A percentile compares a stretch with the other conserved stretches of the same genome.
Conservation (phyloP, 495 filamentous ascomycete genomes). For the Neurospora sp. region DNA sequence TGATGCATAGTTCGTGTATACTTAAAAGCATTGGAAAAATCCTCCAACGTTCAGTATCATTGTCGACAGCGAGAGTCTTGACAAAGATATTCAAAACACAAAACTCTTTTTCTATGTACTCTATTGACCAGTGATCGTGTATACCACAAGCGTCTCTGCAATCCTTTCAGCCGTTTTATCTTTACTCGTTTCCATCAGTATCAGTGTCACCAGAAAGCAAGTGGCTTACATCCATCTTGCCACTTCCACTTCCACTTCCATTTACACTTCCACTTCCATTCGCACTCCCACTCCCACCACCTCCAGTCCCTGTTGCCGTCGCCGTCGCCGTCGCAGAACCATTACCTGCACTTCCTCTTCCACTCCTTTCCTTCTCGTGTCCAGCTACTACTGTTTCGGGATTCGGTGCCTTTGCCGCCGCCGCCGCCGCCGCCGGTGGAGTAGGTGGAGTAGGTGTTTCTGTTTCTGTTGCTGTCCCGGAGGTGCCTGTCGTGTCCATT, state of each 20-base stretch:
- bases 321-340: neutral
- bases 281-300: neutral
- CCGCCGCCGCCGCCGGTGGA: neutral
- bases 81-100: neutral
- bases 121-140: neutral
- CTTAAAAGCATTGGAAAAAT: neutral
- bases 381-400: neutral
- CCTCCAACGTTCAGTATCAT: neutral
- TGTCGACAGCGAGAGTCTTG: neutral
- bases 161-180: neutral
- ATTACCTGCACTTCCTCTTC: neutral
- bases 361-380: neutral
- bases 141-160: neutral
- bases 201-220: constrained; percentile 7
- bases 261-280: neutral
- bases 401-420: neutral
- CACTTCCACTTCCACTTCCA: neutral
- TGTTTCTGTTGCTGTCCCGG: neutral
- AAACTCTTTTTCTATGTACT: neutral
- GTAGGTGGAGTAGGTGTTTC: neutral
- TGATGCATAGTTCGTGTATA: neutral
- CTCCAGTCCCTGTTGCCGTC: neutral
- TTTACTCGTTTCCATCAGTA: neutral
- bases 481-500: neutral
- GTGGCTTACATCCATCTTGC: constrained; percentile 16